Conservation (phyloP, 441 rosid species). For the Erodium moschatum region DNA sequence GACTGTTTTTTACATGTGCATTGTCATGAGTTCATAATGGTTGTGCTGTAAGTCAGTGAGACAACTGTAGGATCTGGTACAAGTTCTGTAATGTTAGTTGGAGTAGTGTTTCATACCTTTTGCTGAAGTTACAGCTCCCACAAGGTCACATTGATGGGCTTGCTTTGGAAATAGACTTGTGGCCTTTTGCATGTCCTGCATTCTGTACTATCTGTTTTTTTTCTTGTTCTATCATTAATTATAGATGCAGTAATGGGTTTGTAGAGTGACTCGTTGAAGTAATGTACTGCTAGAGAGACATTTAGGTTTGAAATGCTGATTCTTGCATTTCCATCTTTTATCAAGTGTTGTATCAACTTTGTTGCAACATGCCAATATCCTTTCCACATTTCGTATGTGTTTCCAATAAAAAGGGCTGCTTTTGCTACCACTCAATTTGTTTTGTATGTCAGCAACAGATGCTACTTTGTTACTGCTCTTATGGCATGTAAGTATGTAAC, state of each 20-base stretch:
- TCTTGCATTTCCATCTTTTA: not conserved
- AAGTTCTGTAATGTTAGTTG: conserved; percentile 27
- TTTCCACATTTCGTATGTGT: not conserved
- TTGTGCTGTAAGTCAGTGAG: not conserved
- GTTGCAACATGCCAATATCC: too few species aligned
- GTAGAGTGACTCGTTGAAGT: conserved; percentile 1
- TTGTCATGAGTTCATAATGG: not conserved
- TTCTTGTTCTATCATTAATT: not conserved
- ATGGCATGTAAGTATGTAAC: too few species aligned
- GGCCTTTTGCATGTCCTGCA: not conserved
- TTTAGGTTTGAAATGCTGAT: not conserved
- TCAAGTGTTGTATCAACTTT: too few species aligned
- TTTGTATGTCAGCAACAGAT: not conserved
- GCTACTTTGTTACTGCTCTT: too few species aligned
- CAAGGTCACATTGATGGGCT: conserved; percentile 15
- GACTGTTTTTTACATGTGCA: not conserved
- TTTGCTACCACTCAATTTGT: not conserved
- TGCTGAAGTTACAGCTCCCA: conserved; percentile 27
- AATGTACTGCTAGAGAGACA: not conserved
- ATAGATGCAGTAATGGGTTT: not conserved
- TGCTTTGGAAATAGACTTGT: not conserved
- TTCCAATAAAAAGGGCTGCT: not conserved
- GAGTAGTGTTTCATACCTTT: conserved; percentile 16
- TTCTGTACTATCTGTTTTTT: not conserved
- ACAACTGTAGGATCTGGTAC: conserved; percentile 30